These are phyloP conservation scores for Cladosporium sp. DNA, from an alignment of 2,329 filamentous ascomycete species.

Conservation along the genomic window DNA sequence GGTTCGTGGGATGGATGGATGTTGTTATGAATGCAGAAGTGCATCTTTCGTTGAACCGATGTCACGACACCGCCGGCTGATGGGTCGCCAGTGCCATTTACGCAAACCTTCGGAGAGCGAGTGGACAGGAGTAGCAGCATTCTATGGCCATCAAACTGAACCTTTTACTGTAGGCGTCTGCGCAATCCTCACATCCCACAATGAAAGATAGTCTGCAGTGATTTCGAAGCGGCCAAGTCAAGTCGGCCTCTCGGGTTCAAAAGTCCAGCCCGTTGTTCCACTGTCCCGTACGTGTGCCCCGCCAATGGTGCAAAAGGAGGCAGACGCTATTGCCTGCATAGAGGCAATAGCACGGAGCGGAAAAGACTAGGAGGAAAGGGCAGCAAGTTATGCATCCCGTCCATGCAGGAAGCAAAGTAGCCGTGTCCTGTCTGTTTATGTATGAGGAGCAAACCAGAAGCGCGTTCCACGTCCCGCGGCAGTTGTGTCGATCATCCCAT, in stretches of 20 bases:
- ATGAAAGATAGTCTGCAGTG: neutral
- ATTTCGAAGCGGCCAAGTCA: neutral
- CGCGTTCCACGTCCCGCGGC: neutral
- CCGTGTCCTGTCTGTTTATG: neutral
- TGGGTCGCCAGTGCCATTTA: neutral
- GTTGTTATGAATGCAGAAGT: neutral
- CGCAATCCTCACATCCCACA: neutral
- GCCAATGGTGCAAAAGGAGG: neutral
- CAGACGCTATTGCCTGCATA: neutral
- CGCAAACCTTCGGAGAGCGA: neutral
- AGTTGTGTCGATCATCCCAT: neutral
- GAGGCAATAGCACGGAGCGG: neutral
- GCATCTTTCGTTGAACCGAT: neutral
- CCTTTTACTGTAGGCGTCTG: neutral
- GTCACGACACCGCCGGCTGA: neutral
- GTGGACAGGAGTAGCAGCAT: neutral
- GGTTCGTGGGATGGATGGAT: neutral
- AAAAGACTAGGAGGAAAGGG: neutral
- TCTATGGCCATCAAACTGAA: neutral
- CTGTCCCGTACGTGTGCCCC: neutral
- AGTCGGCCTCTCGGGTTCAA: neutral
- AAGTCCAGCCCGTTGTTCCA: neutral
- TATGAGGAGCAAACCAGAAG: too few relatives aligned
- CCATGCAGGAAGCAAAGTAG: neutral
- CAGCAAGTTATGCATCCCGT: neutral